Percentiles rank a stretch among this genome's conserved stretches.
These are phyloP conservation scores for Fomes fomentarius DNA, from an alignment of 1,284 basidiomycete genomes.

Conservation along the genomic window DNA sequence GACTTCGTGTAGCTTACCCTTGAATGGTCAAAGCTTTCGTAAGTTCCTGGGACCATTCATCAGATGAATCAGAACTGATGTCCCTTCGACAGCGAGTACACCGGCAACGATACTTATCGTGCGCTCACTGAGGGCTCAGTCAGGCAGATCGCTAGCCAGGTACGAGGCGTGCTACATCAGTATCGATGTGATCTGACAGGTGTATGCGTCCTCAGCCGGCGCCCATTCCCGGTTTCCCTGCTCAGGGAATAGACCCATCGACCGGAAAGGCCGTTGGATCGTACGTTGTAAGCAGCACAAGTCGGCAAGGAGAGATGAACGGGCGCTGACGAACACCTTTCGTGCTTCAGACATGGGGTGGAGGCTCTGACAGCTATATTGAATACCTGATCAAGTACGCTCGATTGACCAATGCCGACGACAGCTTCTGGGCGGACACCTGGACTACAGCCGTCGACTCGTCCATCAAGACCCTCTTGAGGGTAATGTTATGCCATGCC, in stretches of 20 bases:
- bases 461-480: constrained; percentile 60
- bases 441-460: constrained; percentile 74
- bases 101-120: constrained; percentile 60
- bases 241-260: constrained; percentile 61
- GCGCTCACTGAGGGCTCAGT: constrained; percentile 53
- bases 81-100: constrained; percentile 56
- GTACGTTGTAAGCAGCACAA: constrained; percentile 66
- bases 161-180: constrained; percentile 1
- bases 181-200: too few species aligned
- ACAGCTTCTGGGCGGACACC: constrained; percentile 60
- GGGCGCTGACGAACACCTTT: too few species aligned
- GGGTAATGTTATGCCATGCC: too few species aligned
- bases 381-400: constrained; percentile 80
- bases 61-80: too few species aligned
- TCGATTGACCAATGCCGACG: constrained; percentile 63
- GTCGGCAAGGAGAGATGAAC: not conserved
- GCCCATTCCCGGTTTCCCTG: constrained; percentile 47
- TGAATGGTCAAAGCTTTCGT: constrained; percentile 46
- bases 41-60: too few species aligned
- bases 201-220: too few species aligned
- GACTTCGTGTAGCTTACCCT: constrained; percentile 43
- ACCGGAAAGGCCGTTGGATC: constrained; percentile 53
- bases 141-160: constrained; percentile 47
- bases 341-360: constrained; percentile 77
- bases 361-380: constrained; percentile 71